Base-by-base conservation (phyloP, 768 basidiomycete genomes). In the Cystofilobasidium bisporidii region DNA sequence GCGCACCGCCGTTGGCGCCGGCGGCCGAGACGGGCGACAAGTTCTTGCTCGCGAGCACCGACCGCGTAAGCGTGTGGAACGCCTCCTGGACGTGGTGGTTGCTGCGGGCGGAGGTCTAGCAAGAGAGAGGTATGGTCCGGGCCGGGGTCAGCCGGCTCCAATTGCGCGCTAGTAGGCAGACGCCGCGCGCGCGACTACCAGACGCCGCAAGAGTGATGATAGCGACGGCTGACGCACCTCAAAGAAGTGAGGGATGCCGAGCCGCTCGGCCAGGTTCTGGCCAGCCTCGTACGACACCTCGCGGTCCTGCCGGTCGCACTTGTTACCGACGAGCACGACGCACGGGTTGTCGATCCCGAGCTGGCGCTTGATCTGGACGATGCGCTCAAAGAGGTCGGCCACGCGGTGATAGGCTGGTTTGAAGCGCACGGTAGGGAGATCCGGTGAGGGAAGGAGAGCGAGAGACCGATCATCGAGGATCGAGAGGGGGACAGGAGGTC, bases 301-400 rank as follows among this genome's bases (percentile, higher is more conserved):
- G 40, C 92, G 85, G 72, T 89, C 87, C 71, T 86, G 86, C 17
- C 55, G 56, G 82, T 97, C 92, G 75, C 85, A 86, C 79, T 97
- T 96, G 81, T 97, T 97, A 72, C 93, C 93, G 69, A 97, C 90
- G 68, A 97, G 84, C 84, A 94, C 88, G 78, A 94, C 89, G 84
- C 66, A 61, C 30, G 67, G 67, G 20, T 40, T 50, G 15, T 50
- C 32, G 28, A 57, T 55, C 28, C 67, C 67, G n/a, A 57, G 43
- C 55, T 55, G 50, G n/a, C 38, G 67, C 48, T 69, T 69, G 30
- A 58, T 59, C 6, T 63, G 40, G 28, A 69, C 22, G 5, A 69
- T 61, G 10, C 56, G 56, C 30, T 69, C 57, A 33, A 45, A 57
- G 15, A 69, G 55, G 91, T 87, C 73, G 86, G 84, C 73, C 84